These are phyloP conservation scores for Alternaria sp. DNA, from an alignment of 2,329 filamentous ascomycete species.

Conservation along the genomic window DNA sequence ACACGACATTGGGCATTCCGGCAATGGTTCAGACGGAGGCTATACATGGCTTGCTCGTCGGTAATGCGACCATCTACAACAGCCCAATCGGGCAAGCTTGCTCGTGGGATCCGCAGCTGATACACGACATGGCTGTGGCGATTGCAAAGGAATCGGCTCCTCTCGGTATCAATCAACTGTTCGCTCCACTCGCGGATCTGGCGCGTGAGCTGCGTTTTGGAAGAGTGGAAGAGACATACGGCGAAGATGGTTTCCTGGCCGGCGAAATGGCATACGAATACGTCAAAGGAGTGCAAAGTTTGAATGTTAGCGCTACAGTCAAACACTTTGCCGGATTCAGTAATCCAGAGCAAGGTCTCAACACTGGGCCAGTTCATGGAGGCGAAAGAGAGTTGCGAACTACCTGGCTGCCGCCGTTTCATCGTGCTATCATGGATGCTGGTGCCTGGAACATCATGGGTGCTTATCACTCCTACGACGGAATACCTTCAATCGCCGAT, in stretches of 20 bases:
- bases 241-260: slow-evolving; percentile 71
- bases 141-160: slow-evolving; percentile 71
- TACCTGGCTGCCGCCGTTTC: slow-evolving; percentile 65
- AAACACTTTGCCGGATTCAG: slow-evolving; percentile 78
- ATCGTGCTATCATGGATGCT: slow-evolving; percentile 72
- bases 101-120: slow-evolving; percentile 70
- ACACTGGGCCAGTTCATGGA: slow-evolving; percentile 66
- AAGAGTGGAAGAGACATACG: slow-evolving; percentile 75
- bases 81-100: slow-evolving; percentile 75
- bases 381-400: slow-evolving; percentile 62
- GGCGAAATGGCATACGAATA: slow-evolving; percentile 71
- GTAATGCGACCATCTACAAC: slow-evolving; percentile 80
- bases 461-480: slow-evolving; percentile 77
- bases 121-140: slow-evolving; percentile 69
- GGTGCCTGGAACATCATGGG: slow-evolving; percentile 75
- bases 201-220: slow-evolving; percentile 75
- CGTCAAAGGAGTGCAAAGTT: slow-evolving; percentile 66
- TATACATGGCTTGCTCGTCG: slow-evolving; percentile 74
- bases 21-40: slow-evolving; percentile 76
- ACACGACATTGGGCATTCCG: slow-evolving; percentile 71
- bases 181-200: slow-evolving; percentile 73
- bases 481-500: slow-evolving; percentile 70
- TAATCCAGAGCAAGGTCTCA: slow-evolving; percentile 73
- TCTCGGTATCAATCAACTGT: slow-evolving; percentile 75
- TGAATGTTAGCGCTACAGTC: slow-evolving; percentile 72